These are phyloP conservation scores for Imleria badia DNA, from an alignment of 768 basidiomycete genomes.

Conservation along the genomic window DNA sequence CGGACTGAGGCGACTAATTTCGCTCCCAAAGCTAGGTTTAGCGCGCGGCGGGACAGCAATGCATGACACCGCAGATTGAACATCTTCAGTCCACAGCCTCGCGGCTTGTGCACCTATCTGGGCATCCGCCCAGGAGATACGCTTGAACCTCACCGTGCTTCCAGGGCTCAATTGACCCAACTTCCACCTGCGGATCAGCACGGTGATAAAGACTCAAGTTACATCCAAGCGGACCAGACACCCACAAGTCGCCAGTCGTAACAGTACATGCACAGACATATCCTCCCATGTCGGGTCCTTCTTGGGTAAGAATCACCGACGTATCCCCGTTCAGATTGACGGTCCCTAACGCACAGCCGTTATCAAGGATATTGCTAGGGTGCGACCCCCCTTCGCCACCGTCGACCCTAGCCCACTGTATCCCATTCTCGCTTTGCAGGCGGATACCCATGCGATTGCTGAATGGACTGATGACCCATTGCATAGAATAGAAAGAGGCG, in stretches of 20 bases:
- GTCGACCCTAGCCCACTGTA: constrained; percentile 52
- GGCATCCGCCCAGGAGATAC: constrained; percentile 46
- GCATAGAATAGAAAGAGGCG: constrained; percentile 47
- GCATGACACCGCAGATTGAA: constrained; percentile 12
- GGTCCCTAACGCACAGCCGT: constrained; percentile 53
- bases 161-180: constrained; percentile 65
- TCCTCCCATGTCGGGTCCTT: constrained; percentile 65
- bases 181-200: constrained; percentile 53
- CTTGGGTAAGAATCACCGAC: constrained; percentile 61
- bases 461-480: constrained; percentile 53
- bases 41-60: background rate
- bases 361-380: constrained; percentile 66
- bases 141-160: constrained; percentile 49
- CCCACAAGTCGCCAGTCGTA: constrained; percentile 50
- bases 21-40: background rate
- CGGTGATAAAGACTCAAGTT: background rate
- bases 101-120: constrained; percentile 24
- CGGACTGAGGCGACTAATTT: background rate
- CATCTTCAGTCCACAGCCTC: constrained; percentile 32
- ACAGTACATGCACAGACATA: constrained; percentile 59
- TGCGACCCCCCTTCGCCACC: constrained; percentile 71
- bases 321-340: constrained; percentile 70
- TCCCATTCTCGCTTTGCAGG: constrained; percentile 43
- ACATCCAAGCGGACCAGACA: background rate
- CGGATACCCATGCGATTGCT: constrained; percentile 68